Base-by-base conservation (phyloP, 83 land plant genomes). In the Picea mariana region DNA sequence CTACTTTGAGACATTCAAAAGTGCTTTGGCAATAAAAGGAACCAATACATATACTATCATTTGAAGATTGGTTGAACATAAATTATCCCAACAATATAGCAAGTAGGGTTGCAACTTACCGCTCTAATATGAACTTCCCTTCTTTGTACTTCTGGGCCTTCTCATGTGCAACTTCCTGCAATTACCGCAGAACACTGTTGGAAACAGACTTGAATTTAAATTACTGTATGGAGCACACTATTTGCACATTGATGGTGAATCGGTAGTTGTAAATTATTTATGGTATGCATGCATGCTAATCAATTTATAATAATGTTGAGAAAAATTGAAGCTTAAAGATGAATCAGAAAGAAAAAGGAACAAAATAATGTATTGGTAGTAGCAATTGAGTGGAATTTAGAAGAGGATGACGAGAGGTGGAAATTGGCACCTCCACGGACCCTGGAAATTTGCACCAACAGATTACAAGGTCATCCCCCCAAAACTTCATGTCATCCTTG, bases 111-210 rank as follows among this genome's bases (percentile, higher is more conserved):
- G 26, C 23, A 52, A 40, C 47, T 16, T 55, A 85, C 87, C 84
- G 66, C 44, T 82, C 87, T 23, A 85, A 79, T 55, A 85, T 82
- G 58, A 82, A 85, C 77, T 82, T 85, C 9, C 87, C 87, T 68
- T 85, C 87, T 64, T 85, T 85, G 80, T 85, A 85, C 85, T 85
- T 85, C 84, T 85, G 87, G 24, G 24, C 42, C 78, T 82, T 85
- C 44, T 85, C 87, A 31, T 78, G 81, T 26, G 79, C 79, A 59
- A 77, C 64, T 77, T 77, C 79, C 79, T 77, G 79, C 79, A 77
- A 76, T 77, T 5, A 77, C 21, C 26, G 12, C 49, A 11, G 12
- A 23, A 58, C 31, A 77, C 26, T 77, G 26, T 77, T 59, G 16
- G 17, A 24, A 77, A 77, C 58, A 5, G 2, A 49, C 8, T 3